Base-by-base conservation (phyloP, 805 yeast genomes). In the Clavispora phyllophila region DNA sequence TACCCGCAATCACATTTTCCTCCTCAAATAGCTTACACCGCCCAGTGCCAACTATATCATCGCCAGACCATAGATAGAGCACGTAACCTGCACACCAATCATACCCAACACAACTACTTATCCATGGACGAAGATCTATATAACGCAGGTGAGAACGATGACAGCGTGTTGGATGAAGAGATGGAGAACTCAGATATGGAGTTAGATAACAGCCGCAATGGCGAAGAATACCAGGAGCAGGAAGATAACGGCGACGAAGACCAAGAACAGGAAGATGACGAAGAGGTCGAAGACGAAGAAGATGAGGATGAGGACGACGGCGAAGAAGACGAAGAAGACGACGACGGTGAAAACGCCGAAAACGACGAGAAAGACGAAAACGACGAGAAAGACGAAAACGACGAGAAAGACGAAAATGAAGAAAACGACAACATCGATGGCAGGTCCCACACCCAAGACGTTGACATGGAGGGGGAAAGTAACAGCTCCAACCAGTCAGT, bases 401-500 rank as follows among this genome's bases (percentile, higher is more conserved):
- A 46, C 13, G 61, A 44, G 5, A 59, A 45, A 0, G 61, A 53
- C 4, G 60, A 52, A 1, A 59, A 49, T 1, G 59, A 54, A 4
- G 61, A 45, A 2, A 59, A 54, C 6, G 58, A 46, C 4, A 58
- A 55, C 2, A 62, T 48, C 3, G 59, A 50, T 1, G 56, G 42
- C 13, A 57, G 53, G 2, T 60, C 46, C 8, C 58, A 52, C 5
- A 58, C 50, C 6, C 61, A 47, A 2, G 62, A 53, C 6, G 60
- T 54, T 9, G 64, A 53, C 8, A 62, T 51, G 9, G 66, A 51
- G 6, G 65, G 56, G 0, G 62, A 58, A 12, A 62, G 52, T 9
- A 51, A 45, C 12, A 48, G 45, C 3, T 57, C 55, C 35, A 31
- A 24, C 25, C 28, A 37, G n/a, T n/a, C n/a, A n/a, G n/a, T n/a